Conservation (phyloP, 2,329 filamentous ascomycete genomes). For the Leptoxyphium fumago region DNA sequence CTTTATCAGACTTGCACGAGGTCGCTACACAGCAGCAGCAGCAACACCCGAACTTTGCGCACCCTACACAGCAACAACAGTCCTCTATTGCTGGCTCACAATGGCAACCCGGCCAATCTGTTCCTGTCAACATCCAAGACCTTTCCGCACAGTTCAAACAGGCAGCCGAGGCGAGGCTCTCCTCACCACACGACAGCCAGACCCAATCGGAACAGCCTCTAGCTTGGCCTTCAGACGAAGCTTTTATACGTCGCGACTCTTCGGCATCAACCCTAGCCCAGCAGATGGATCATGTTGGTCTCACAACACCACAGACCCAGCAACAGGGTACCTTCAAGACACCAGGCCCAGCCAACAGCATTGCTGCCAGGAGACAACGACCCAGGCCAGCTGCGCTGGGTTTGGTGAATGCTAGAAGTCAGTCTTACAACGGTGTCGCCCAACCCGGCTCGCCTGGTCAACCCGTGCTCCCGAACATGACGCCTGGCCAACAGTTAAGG, state of each 20-base stretch:
- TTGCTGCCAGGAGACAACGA: slow-evolving; percentile 27
- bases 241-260: slow-evolving; percentile 17
- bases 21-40: not conserved
- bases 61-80: not conserved
- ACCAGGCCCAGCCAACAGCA: slow-evolving; percentile 22
- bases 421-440: slow-evolving; percentile 27
- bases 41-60: not conserved
- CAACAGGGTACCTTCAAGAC: slow-evolving; percentile 19
- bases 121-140: slow-evolving; percentile 20
- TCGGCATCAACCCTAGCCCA: slow-evolving; percentile 19
- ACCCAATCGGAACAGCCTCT: slow-evolving; percentile 16
- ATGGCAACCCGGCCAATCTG: slow-evolving; percentile 23
- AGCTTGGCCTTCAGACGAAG: slow-evolving; percentile 18
- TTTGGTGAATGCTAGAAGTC: slow-evolving; percentile 25
- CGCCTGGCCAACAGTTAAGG: slow-evolving; percentile 25
- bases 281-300: slow-evolving; percentile 21
- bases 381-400: slow-evolving; percentile 25
- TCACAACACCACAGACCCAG: slow-evolving; percentile 18
- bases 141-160: slow-evolving; percentile 21
- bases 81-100: slow-evolving; percentile 8
- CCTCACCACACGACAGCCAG: slow-evolving; percentile 3
- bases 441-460: slow-evolving; percentile 46
- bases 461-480: slow-evolving; percentile 25
- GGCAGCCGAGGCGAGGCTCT: slow-evolving; percentile 9
- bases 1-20: slow-evolving; percentile 7